These are phyloP conservation scores for Xylaria castorea DNA, from an alignment of 495 filamentous ascomycete species.

Conservation along the genomic window DNA sequence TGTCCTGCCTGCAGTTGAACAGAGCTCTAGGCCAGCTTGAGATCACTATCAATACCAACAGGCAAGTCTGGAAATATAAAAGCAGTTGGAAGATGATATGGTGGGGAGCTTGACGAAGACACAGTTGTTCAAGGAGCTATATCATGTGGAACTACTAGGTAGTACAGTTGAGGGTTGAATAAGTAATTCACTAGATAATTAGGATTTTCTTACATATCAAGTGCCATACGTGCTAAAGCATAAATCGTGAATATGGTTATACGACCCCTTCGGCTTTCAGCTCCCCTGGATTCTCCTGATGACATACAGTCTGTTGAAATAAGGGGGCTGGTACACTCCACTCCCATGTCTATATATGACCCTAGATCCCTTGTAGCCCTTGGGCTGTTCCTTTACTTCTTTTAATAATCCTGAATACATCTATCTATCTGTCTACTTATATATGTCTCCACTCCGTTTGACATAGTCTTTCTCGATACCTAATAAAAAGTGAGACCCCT, in stretches of 20 bases:
- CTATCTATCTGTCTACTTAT: no score
- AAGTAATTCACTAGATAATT: not conserved
- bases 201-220: not conserved
- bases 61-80: not conserved
- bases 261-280: not conserved
- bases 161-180: not conserved
- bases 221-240: not conserved
- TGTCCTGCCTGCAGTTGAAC: slow-evolving; percentile 26
- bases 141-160: not conserved
- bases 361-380: no score
- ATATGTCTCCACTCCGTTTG: no score
- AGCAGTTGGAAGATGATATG: not conserved
- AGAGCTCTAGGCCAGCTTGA: slow-evolving; percentile 28
- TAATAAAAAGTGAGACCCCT: no score
- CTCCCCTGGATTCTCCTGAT: not conserved
- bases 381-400: no score
- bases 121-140: not conserved
- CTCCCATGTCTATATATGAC: no score
- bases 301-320: no score
- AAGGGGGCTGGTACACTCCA: no score
- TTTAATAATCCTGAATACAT: no score
- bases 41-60: not conserved
- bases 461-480: no score
- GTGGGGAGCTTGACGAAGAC: not conserved
- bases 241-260: not conserved